These are phyloP conservation scores for Xanthoceras sorbifolium DNA, from an alignment of 345 rosid species.

Conservation along the genomic window DNA sequence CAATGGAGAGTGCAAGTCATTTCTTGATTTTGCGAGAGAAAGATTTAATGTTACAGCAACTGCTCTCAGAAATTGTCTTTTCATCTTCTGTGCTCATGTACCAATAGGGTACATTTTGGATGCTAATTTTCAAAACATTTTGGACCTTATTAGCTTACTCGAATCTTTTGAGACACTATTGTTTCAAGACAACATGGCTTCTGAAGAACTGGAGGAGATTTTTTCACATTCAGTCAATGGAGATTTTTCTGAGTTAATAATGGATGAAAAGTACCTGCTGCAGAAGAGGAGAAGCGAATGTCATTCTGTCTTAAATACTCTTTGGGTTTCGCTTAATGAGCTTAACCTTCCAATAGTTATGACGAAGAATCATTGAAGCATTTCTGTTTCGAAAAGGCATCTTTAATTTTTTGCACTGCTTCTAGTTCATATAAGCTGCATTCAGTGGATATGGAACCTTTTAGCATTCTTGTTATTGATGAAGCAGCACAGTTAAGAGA, in stretches of 20 bases:
- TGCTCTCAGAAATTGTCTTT: constrained; percentile 26
- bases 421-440: constrained; percentile 38
- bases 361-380: background rate
- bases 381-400: constrained; percentile 39
- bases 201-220: constrained; percentile 29
- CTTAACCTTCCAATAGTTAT: constrained; percentile 29
- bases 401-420: constrained; percentile 46
- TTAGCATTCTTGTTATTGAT: constrained; percentile 48
- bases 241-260: background rate
- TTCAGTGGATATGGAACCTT: constrained; percentile 18
- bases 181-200: constrained; percentile 11
- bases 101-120: constrained; percentile 22
- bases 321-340: constrained; percentile 10
- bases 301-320: constrained; percentile 16
- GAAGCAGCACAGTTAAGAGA: constrained; percentile 66
- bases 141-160: constrained; percentile 21
- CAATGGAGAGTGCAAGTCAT: constrained; percentile 21
- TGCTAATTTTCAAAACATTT: constrained; percentile 9
- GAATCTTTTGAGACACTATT: constrained; percentile 24
- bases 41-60: background rate
- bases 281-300: constrained; percentile 28
- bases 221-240: constrained; percentile 20
- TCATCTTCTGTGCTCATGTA: constrained; percentile 29
- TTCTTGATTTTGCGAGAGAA: constrained; percentile 33
- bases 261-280: background rate